Percentiles rank a stretch among this genome's conserved stretches.
Evolutionary conservation across 495 filamentous ascomycete species (phyloP).

Genomic region (Penicillium daleae): DNA sequence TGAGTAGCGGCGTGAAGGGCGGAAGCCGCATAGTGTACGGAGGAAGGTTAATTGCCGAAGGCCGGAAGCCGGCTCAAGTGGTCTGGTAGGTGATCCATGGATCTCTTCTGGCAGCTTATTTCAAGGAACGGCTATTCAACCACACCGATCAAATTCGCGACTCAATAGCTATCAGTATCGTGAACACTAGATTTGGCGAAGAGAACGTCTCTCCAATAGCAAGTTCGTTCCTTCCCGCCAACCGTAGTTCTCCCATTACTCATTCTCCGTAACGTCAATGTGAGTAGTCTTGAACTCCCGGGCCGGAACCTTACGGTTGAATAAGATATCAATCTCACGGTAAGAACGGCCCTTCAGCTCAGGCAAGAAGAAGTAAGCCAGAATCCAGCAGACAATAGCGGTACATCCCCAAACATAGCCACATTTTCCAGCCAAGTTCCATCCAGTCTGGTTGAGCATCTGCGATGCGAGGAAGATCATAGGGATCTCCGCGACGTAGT

Average conservation of each 20-base stretch:
- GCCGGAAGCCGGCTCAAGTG: too few species aligned
- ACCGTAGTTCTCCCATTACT: slow-evolving; percentile 31
- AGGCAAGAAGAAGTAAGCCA: slow-evolving; percentile 36
- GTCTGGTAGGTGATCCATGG: too few species aligned
- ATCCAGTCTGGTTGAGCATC: slow-evolving; percentile 49
- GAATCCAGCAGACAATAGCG: slow-evolving; percentile 28
- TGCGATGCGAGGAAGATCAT: slow-evolving; percentile 54
- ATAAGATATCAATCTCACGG: slow-evolving; percentile 49
- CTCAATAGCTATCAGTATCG: too few species aligned
- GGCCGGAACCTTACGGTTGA: slow-evolving; percentile 37
- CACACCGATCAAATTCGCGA: too few species aligned
- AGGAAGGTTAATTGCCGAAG: too few species aligned
- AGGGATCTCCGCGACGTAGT: slow-evolving; percentile 51
- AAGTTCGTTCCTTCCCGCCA: neutral
- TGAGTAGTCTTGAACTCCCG: slow-evolving; percentile 47
- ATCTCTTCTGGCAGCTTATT: too few species aligned
- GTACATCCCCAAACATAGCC: slow-evolving; percentile 44
- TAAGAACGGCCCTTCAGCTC: slow-evolving; percentile 45
- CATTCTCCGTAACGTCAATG: slow-evolving; percentile 55
- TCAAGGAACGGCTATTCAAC: too few species aligned
- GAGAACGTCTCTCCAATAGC: too few species aligned
- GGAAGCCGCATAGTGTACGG: too few species aligned
- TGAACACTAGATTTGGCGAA: too few species aligned
- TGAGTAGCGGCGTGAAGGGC: too few species aligned
- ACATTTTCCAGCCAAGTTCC: slow-evolving; percentile 38